Evolutionary conservation across 164 flowering plant genomes (phyloP).

Genomic region (Akebia trifoliata): DNA sequence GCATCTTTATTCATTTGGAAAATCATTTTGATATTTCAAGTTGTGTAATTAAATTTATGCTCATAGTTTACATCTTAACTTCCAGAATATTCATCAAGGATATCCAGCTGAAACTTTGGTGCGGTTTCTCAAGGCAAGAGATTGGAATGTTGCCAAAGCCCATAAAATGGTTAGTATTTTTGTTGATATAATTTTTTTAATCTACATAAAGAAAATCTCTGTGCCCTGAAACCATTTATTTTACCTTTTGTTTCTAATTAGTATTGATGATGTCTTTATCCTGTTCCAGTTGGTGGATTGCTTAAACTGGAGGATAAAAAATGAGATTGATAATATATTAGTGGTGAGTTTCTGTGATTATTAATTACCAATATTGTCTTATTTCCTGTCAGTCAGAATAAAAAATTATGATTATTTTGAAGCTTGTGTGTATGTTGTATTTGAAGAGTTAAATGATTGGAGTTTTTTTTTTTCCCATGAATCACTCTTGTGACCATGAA

Average conservation of each 20-base stretch:
- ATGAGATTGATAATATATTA: conserved; percentile 73
- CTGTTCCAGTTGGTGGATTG: conserved; percentile 68
- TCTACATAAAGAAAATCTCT: neutral
- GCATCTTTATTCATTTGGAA: neutral
- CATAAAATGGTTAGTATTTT: conserved; percentile 67
- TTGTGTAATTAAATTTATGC: neutral
- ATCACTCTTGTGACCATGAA: too few species aligned
- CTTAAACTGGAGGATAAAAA: conserved; percentile 79
- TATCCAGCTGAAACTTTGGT: conserved; percentile 50
- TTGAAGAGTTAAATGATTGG: too few species aligned
- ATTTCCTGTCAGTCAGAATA: neutral
- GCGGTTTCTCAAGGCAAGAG: conserved; percentile 93
- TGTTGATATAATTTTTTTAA: neutral
- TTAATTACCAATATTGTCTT: neutral
- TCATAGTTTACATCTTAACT: conserved; percentile 5
- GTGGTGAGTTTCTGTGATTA: conserved; percentile 45
- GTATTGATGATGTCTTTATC: conserved; percentile 6
- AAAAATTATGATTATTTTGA: neutral
- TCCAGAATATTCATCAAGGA: conserved; percentile 85
- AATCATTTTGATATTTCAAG: neutral
- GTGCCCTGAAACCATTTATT: neutral
- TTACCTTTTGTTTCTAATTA: neutral
- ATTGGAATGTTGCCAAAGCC: conserved; percentile 80
- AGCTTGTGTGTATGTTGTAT: neutral
- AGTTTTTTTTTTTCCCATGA: too few species aligned